Percentiles rank a stretch among this genome's conserved stretches.
Evolutionary conservation across 202 grass and related monocot species (phyloP).

Genomic region (Miscanthus sacchariflorus): DNA sequence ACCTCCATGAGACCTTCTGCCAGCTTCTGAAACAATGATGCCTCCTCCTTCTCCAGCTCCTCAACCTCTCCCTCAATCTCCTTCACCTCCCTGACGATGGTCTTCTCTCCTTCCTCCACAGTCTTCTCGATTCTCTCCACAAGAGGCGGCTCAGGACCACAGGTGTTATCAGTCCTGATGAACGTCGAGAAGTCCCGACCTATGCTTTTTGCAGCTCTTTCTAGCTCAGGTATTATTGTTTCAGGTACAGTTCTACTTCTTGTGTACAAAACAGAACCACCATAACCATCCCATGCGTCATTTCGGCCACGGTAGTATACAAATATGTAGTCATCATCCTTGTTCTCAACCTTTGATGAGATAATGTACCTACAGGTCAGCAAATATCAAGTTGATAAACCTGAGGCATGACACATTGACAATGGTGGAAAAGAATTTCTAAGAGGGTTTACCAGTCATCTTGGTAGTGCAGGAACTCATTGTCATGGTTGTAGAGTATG

Average conservation of each 20-base stretch:
- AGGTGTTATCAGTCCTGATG: conserved; percentile 86
- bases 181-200: conserved; percentile 78
- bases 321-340: conserved; percentile 93
- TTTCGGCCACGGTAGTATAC: conserved; percentile 96
- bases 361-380: conserved; percentile 79
- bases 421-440: neutral
- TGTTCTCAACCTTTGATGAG: conserved; percentile 92
- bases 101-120: conserved; percentile 85
- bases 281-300: conserved; percentile 97
- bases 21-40: conserved; percentile 67
- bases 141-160: conserved; percentile 88
- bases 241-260: conserved; percentile 73
- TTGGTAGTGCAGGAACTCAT: conserved; percentile 94
- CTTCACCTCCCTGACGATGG: conserved; percentile 75
- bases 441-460: conserved; percentile 79
- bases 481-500: conserved; percentile 96
- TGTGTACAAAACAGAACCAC: conserved; percentile 87
- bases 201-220: conserved; percentile 72
- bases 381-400: conserved; percentile 7
- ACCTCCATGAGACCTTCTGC: conserved; percentile 71
- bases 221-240: conserved; percentile 76
- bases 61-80: conserved; percentile 77
- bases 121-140: conserved; percentile 87
- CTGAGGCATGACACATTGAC: neutral
- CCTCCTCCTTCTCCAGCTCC: conserved; percentile 80